Conservation (phyloP, 2,329 filamentous ascomycete species). For the Aureobasidium subglaciale region DNA sequence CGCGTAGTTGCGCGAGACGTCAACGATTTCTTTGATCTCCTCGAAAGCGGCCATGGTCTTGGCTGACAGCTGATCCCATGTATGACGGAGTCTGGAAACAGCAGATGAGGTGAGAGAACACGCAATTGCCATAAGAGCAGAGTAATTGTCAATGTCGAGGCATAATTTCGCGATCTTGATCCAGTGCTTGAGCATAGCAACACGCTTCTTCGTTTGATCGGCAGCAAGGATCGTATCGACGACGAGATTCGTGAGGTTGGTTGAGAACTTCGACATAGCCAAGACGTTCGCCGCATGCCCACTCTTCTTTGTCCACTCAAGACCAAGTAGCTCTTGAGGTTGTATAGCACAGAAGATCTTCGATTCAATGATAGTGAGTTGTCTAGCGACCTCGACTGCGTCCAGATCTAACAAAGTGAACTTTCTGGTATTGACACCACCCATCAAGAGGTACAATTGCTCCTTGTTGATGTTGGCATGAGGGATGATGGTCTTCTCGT, state of each 20-base stretch:
- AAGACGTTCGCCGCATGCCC: conserved; percentile 81
- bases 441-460: conserved; percentile 62
- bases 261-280: conserved; percentile 87
- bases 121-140: conserved; percentile 93
- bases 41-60: conserved; percentile 78
- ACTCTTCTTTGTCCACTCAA: conserved; percentile 86
- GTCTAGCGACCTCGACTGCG: conserved; percentile 79
- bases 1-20: conserved; percentile 86
- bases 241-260: conserved; percentile 85
- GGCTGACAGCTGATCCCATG: conserved; percentile 80
- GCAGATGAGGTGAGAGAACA: conserved; percentile 89
- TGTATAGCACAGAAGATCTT: conserved; percentile 84
- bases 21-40: conserved; percentile 73
- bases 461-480: conserved; percentile 64
- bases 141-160: conserved; percentile 87
- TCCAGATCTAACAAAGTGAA: conserved; percentile 40
- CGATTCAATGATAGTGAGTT: conserved; percentile 89
- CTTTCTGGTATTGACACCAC: background rate
- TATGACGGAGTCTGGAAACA: conserved; percentile 78
- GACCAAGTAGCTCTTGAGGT: conserved; percentile 82
- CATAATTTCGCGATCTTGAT: conserved; percentile 88
- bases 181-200: conserved; percentile 91
- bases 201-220: conserved; percentile 88
- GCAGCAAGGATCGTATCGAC: conserved; percentile 84
- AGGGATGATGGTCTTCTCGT: conserved; percentile 36